These are phyloP conservation scores for Gardenia jasminoides DNA, from an alignment of 257 asterid species.

Conservation along the genomic window DNA sequence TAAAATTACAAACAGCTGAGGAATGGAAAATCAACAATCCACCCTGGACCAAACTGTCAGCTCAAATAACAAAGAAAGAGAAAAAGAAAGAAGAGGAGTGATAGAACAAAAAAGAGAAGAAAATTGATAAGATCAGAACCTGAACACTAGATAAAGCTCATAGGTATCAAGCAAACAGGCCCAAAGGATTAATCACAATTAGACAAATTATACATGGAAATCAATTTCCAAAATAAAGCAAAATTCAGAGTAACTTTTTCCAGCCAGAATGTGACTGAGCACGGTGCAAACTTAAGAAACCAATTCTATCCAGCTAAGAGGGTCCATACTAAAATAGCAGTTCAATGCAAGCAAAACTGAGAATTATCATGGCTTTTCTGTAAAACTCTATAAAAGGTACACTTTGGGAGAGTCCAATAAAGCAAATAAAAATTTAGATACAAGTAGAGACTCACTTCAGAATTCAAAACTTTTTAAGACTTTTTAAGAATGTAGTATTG, in stretches of 20 bases:
- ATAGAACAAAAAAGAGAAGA: background rate
- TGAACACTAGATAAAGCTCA: background rate
- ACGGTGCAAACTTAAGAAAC: background rate
- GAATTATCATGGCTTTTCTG: background rate
- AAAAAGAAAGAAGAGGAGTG: background rate
- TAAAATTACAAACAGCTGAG: background rate
- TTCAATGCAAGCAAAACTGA: background rate
- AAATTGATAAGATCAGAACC: background rate
- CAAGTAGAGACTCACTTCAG: background rate
- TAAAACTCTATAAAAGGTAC: background rate
- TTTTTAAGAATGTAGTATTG: background rate
- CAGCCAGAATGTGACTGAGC: background rate
- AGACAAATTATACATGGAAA: background rate
- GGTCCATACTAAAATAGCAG: background rate
- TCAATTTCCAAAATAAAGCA: background rate
- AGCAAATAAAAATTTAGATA: too few relatives aligned
- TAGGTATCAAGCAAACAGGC: conserved; percentile 1
- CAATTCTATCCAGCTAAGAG: background rate
- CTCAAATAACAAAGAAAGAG: background rate
- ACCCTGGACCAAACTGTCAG: background rate
- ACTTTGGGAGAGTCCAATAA: background rate
- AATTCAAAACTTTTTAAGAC: too few relatives aligned
- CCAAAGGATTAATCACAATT: background rate
- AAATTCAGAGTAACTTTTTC: background rate
- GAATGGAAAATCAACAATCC: background rate